Evolutionary conservation across 2,329 filamentous ascomycete genomes (phyloP).

Genomic region (Colletotrichum lini): DNA sequence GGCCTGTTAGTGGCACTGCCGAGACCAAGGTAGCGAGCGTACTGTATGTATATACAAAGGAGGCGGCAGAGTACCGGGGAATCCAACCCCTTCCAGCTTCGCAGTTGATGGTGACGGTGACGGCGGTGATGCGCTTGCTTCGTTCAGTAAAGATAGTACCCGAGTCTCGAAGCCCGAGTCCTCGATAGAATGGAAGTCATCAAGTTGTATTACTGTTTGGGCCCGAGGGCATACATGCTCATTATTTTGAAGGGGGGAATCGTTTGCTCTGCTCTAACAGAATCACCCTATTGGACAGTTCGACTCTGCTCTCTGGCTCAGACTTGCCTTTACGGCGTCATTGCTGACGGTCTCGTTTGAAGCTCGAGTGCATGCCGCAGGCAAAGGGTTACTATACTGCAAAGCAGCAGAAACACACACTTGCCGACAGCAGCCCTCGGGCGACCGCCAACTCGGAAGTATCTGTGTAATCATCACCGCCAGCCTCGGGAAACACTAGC

Average conservation of each 20-base stretch:
- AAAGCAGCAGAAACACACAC: conserved; percentile 66
- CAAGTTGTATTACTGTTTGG: background rate
- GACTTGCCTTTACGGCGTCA: conserved; percentile 77
- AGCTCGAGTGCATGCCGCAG: conserved; percentile 44
- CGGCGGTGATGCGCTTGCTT: too few relatives aligned
- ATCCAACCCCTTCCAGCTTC: background rate
- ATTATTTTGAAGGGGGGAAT: background rate
- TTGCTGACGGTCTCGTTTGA: conserved; percentile 50
- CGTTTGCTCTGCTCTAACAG: background rate
- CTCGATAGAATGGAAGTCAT: background rate
- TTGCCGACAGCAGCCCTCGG: conserved; percentile 43
- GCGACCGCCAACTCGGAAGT: conserved; percentile 74
- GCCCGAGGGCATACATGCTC: background rate
- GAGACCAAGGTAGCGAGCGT: background rate
- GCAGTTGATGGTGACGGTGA: background rate
- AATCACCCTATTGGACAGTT: background rate
- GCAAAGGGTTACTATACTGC: conserved; percentile 64
- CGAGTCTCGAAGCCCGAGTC: background rate
- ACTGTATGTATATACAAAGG: background rate
- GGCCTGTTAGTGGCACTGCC: background rate
- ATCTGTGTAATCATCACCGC: conserved; percentile 81
- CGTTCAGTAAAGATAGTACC: background rate
- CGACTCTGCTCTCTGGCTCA: conserved; percentile 61
- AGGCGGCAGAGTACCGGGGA: background rate
- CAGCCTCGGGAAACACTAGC: conserved; percentile 47